Evolutionary conservation across 1,284 basidiomycete species (phyloP), one percentile per base, ranked within the genome.

Genomic region (Xerocomus amazonicus): DNA sequence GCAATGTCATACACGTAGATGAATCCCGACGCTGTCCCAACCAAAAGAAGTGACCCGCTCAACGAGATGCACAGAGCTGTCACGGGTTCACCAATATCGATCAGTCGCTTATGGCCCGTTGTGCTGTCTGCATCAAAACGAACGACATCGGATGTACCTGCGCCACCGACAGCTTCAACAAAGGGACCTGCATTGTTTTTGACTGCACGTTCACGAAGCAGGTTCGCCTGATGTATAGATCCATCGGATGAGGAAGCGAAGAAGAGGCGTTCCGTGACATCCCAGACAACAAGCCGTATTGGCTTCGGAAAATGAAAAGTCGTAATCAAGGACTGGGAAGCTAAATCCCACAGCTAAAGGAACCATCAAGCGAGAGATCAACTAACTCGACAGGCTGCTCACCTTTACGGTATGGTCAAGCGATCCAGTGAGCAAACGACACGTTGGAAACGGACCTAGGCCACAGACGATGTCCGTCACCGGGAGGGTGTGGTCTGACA

Each of bases 351-450:
- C 40, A 93, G 70, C 89, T 83, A 58, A 40, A 19, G 43, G 27
- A 27, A 28, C 35, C 39, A 52, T 53, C 48, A 57, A 48, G 37
- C 43, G 19, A 44, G 29, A 27, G 23, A 38, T 8, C 29, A 36
- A 16, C 14, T 2, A 16, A 14, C 16, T 34, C 42, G 34, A 52
- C 39, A 31, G 31, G 27, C 37, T 9, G 49, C 69, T 48, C 53
- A 92, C 90, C 76, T 98, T 98, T 62, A 93, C 90, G n/a, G 90
- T 90, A 54, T 92, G 88, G 66, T 98, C 96, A 35, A 89, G 67
- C 0, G 92, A 91, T 6, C 88, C 82, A 0, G 93, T 92, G 59
- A 95, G 77, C 33, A 93, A 66, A 43, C 90, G 79, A 65, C 83
- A 87, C 40, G 75, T 78, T 14, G 93, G 91, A 67, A 93, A 95